Base-by-base conservation (phyloP, 768 basidiomycete species). In the Clitopilus passeckerianus region DNA sequence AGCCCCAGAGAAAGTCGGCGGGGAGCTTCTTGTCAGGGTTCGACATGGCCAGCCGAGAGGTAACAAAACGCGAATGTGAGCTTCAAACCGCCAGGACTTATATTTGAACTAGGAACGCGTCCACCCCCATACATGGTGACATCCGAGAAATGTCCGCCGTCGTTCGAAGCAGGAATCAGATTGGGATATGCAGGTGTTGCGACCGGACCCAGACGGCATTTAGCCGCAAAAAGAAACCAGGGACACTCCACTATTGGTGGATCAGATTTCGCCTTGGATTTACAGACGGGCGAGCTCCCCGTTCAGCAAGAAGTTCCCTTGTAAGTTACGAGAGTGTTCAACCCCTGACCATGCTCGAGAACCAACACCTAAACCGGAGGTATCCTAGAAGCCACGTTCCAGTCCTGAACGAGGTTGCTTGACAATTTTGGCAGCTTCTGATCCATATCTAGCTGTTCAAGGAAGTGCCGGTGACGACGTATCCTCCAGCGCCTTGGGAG, bases 1-100 rank as follows among this genome's bases (percentile, higher is more conserved):
- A 87, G 53, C 86, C 86, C 83, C 86, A 88, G 57, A 88, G 73
- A 68, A 89, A 86, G 66, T 84, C 81, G 58, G 75, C 75, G 27
- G 84, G 79, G 27, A 88, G 72, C 68, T 80, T 80, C 66, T 61
- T 43, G 66, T 65, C 35, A 69, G 65, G 35, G 68, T 75, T 67
- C 64, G 43, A 59, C 64, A 61, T 60, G 63, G 64, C 62, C 64
- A 66, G 53, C 66, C 58, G 66, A 68, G 63, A 64, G 70, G 61
- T 62, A 68, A 67, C 68, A n/a, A 41, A 41, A 41, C 37, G 37
- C n/a, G n/a, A 41, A 41, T 41, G 37, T 41, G 37, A 41, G n/a
- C 37, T 41, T 41, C 37, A n/a, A 41, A 15, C n/a, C 37, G 5
- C n/a, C 37, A 41, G 14, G 37, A n/a, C n/a, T 41, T 41, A 41